Percentiles rank a stretch among this genome's conserved stretches.
phyloP scores from a whole-genome alignment of 495 filamentous ascomycete genomes.

The Podospora pseudoanserina region DNA sequence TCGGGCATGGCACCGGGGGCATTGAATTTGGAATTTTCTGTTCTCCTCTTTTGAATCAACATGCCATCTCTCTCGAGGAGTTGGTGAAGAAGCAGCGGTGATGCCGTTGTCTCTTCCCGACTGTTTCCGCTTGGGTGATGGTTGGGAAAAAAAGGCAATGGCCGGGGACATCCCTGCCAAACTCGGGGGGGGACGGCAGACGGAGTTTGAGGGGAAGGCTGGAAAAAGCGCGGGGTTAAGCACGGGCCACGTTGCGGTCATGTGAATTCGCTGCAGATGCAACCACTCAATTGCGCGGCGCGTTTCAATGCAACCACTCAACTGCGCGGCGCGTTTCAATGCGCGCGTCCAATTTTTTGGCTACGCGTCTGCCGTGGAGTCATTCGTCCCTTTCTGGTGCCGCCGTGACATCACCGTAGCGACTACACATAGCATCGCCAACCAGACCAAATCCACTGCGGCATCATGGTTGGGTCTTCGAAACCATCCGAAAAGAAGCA shows the following conservation, averaged over 20 bases:
- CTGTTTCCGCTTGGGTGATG: not conserved
- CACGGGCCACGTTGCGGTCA: slow-evolving; percentile 2
- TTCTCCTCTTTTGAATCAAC: not conserved
- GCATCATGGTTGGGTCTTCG: slow-evolving; percentile 38
- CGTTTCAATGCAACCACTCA: slow-evolving; percentile 7
- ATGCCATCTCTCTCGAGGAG: no score
- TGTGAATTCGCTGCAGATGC: slow-evolving; percentile 14
- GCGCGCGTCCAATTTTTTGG: slow-evolving; percentile 8
- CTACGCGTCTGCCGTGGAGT: not conserved
- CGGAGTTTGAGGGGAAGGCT: slow-evolving; percentile 4
- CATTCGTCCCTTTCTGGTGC: not conserved
- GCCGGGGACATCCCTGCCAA: not conserved
- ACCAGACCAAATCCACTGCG: not conserved
- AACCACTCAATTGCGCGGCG: slow-evolving; percentile 11
- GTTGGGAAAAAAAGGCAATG: not conserved
- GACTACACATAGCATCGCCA: not conserved
- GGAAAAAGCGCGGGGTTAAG: not conserved
- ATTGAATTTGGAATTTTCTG: no score
- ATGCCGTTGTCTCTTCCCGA: not conserved
- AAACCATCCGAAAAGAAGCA: slow-evolving; percentile 59
- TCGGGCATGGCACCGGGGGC: not conserved
- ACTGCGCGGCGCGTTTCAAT: slow-evolving; percentile 1
- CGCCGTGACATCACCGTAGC: slow-evolving; percentile 26
- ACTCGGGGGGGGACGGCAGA: not conserved
- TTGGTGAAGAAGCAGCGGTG: not conserved